Evolutionary conservation across 768 basidiomycete species (phyloP), one percentile per base, ranked within the genome.

Genomic region (Hypsizygus marmoreus): DNA sequence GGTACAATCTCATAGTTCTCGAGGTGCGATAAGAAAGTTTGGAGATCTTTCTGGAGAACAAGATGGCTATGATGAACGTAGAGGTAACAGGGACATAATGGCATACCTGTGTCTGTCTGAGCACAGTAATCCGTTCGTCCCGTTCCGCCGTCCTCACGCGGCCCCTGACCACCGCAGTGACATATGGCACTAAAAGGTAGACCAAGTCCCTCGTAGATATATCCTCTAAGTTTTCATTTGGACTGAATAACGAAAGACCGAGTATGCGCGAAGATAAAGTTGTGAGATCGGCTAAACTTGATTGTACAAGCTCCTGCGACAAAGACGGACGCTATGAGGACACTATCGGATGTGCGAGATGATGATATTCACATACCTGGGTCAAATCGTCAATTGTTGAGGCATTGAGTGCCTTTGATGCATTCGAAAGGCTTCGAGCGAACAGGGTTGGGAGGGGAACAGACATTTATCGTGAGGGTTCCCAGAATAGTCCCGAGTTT

Each of bases 151-250:
- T 73, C 61, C 72, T 72, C 30, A 81, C 62, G 34, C 84, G 80
- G 34, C 80, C 76, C 56, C 82, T 75, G 20, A 87, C 74, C 52
- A 92, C 85, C 14, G 85, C 80, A 26, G 72, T 60, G 16, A 82
- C 74, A 58, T 77, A 93, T 0, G 88, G 84, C 4, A 90, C 81
- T 30, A 83, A 71, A 9, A 95, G 72, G 64, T 90, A 94, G 2
- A 85, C 68, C 26, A 94, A 68, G 67, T 93, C 82, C 25, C 73
- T 67, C 1, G 91, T 91, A 2, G 87, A 73, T 44, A 95, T 82
- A 62, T 95, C 92, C 34, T 91, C 87, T 13, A 93, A 68, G 0
- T 73, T 74, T 58, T 95, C 92, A 57, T 95, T 95, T 3, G 84
- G 72, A 47, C 91, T 93, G 69, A 95, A 92, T 26, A 95, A 66